A percentile compares a stretch with the other conserved stretches of the same genome.
phyloP scores from a whole-genome alignment of 257 asterid genomes.

The Penstemon newberryi region DNA sequence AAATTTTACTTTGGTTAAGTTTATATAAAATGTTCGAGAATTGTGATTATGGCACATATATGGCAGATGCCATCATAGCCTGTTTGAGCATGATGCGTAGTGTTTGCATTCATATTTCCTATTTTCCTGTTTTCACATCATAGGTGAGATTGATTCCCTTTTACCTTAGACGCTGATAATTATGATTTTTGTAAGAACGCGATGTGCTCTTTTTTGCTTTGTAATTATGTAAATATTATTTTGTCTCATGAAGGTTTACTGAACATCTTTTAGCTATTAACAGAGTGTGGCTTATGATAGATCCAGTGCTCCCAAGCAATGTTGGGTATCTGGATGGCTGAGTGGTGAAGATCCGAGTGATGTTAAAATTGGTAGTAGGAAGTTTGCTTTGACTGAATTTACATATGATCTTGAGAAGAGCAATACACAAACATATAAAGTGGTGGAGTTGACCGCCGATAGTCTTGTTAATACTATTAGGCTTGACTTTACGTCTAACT shows the following conservation, averaged over 20 bases:
- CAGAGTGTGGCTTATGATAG: conserved; percentile 94
- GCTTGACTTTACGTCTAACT: conserved; percentile 80
- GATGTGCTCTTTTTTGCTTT: no score
- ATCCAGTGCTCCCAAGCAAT: conserved; percentile 89
- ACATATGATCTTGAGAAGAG: conserved; percentile 70
- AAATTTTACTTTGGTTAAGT: no score
- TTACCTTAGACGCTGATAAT: not conserved
- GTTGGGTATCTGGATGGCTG: conserved; percentile 86
- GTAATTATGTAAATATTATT: no score
- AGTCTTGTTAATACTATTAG: conserved; percentile 54
- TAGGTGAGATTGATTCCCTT: not conserved
- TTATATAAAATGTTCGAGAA: no score
- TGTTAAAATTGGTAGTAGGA: conserved; percentile 34
- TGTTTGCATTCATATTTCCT: no score
- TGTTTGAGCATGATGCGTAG: no score
- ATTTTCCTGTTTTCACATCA: no score
- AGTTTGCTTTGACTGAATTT: conserved; percentile 63
- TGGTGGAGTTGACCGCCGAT: conserved; percentile 45
- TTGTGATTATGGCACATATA: no score
- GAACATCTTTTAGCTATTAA: conserved; percentile 27
- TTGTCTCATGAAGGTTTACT: not conserved
- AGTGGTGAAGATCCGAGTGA: conserved; percentile 39
- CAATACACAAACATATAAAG: conserved; percentile 75
- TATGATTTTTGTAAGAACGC: no score
- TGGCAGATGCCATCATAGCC: no score